These are phyloP conservation scores for Comarum palustre DNA, from an alignment of 306 rosid species.

Conservation along the genomic window DNA sequence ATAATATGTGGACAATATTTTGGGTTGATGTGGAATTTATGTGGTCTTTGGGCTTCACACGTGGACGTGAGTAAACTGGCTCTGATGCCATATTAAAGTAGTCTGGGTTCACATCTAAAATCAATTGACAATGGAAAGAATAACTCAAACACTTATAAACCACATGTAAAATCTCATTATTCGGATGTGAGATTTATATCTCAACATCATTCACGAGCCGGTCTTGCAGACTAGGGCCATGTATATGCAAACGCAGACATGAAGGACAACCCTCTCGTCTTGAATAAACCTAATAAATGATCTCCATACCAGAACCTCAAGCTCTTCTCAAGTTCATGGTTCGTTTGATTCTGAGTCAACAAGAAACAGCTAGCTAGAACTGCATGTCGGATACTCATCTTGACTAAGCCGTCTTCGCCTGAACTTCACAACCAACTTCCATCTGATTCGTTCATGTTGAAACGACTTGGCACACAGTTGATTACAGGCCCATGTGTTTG, in stretches of 20 bases:
- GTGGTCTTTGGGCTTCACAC: no score
- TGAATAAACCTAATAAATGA: not conserved
- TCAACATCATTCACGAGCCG: not conserved
- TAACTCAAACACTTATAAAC: no score
- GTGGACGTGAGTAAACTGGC: no score
- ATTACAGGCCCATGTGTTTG: not conserved
- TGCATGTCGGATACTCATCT: not conserved
- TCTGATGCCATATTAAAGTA: no score
- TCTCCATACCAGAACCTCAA: not conserved
- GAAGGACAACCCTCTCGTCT: not conserved
- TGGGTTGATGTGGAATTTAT: no score
- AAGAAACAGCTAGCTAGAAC: constrained; percentile 12
- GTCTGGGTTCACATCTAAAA: no score
- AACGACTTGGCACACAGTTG: not conserved
- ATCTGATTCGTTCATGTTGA: not conserved
- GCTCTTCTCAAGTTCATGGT: not conserved
- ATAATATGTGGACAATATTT: no score
- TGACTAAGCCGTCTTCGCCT: not conserved
- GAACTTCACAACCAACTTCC: not conserved
- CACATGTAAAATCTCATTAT: no score
- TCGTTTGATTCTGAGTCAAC: not conserved
- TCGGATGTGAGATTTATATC: no score
- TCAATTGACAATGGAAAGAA: no score
- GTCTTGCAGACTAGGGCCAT: not conserved
- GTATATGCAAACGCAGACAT: not conserved